phyloP scores from a whole-genome alignment of 441 rosid genomes.

The Jatropha multifida region DNA sequence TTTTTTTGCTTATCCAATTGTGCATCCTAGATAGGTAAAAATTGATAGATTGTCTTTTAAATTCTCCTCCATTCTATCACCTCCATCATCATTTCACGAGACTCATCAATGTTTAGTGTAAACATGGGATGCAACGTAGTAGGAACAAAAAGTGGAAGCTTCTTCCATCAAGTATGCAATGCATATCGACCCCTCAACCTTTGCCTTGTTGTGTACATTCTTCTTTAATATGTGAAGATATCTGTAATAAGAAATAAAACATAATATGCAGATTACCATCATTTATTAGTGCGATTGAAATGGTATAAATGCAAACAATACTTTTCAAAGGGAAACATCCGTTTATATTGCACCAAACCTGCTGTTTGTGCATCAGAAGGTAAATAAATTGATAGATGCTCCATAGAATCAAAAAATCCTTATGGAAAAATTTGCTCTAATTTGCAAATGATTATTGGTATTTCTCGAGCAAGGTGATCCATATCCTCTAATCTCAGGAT shows the following conservation, averaged over 20 bases:
- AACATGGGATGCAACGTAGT: neutral
- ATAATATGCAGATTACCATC: too few species aligned
- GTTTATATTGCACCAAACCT: neutral
- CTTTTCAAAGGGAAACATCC: conserved; percentile 17
- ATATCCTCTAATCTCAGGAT: neutral
- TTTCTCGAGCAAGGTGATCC: neutral
- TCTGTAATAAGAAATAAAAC: too few species aligned
- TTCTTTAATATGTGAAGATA: neutral
- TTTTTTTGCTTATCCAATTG: too few species aligned
- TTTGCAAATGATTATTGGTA: neutral
- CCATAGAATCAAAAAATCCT: conserved; percentile 9
- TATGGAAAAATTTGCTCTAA: conserved; percentile 14
- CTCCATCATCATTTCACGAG: too few species aligned
- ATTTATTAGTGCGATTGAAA: too few species aligned
- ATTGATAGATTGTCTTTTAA: too few species aligned
- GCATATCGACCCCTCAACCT: neutral
- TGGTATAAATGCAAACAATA: neutral
- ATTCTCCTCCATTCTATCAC: too few species aligned
- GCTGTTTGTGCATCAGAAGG: neutral
- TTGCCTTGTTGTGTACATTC: neutral
- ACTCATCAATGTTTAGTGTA: too few species aligned
- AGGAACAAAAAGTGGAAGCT: neutral
- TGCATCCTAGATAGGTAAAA: too few species aligned
- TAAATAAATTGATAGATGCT: conserved; percentile 7
- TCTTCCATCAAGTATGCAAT: neutral